Base-by-base conservation (phyloP, 1,139 yeast species). In the Taiozyma sp. region DNA sequence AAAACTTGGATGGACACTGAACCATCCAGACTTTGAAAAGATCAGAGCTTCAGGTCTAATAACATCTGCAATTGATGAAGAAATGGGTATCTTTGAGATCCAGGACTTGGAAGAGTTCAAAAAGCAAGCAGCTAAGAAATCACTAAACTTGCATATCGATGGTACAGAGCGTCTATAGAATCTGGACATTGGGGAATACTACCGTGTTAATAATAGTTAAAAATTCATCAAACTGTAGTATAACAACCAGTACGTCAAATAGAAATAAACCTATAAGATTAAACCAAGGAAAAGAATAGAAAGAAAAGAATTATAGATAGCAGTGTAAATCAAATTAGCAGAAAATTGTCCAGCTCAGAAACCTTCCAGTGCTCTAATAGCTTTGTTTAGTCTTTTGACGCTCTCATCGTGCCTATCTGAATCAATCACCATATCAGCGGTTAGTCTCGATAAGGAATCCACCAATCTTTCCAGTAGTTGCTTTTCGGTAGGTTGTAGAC, bases 381-480 rank as follows among this genome's bases (percentile, higher is more conserved):
- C 97, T 62, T 83, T 83, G 61, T 86, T 88, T 58, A 92, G 71
- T 55, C 97, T 73, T 56, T 80, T 76, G 43, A 89, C 78, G n/a
- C 97, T 96, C 55, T 87, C 87, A 29, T 84, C 85, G 55, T 87
- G 83, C 61, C 95, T 79, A 38, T 80, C 81, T 43, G 87, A 88
- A 67, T 92, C 96, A 50, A 88, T 68, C 50, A 89, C 85, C 88
- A 92, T 91, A 65, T 91, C 97, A 52, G 92, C 88, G 4, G 96
- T 89, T 54, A 92, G 76, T 60, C 95, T 76, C 24, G 95, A 85
- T 52, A 92, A 73, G 2, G 96, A 85, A 62, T 90, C 96, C 6
- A 92, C 87, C 46, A 92, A 81, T 67, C 89, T 84, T 65, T 91
- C 97, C 48, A 92, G 75, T 49, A 91, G 73, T 58, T 82, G 86